phyloP scores from a whole-genome alignment of 2,329 filamentous ascomycete genomes.

The Beauveria medogensis region DNA sequence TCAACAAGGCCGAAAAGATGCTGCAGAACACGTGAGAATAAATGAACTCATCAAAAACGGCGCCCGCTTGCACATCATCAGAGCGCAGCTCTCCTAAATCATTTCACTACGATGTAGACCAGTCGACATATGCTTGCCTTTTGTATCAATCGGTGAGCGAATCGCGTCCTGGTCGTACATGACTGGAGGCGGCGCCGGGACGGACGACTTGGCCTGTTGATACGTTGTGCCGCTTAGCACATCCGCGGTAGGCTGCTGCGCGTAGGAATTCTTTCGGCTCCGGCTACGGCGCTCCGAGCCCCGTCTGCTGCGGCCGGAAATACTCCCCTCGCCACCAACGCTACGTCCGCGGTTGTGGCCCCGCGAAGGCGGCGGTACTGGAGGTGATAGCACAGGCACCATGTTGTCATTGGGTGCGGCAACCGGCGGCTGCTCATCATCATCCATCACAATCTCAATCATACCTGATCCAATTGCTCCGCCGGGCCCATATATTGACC shows the following conservation, averaged over 20 bases:
- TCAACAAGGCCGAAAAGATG: not conserved
- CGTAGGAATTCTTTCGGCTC: conserved; percentile 35
- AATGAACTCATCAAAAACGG: not conserved
- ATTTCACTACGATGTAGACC: conserved; percentile 48
- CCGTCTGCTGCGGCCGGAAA: conserved; percentile 47
- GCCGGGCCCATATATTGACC: conserved; percentile 31
- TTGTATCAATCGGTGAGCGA: conserved; percentile 25
- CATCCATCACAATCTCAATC: conserved; percentile 61
- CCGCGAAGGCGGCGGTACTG: conserved; percentile 31
- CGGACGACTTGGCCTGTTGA: not conserved
- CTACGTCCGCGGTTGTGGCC: conserved; percentile 51
- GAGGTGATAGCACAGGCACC: conserved; percentile 38
- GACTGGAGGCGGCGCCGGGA: conserved; percentile 23
- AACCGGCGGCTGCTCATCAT: conserved; percentile 35
- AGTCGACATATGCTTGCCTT: conserved; percentile 36
- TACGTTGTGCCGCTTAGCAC: conserved; percentile 6
- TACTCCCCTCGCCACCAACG: conserved; percentile 40
- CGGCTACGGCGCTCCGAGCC: conserved; percentile 54
- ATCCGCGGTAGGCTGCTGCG: not conserved
- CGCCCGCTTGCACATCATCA: not conserved
- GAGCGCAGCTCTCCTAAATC: conserved; percentile 31
- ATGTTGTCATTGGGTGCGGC: conserved; percentile 33
- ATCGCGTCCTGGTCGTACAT: conserved; percentile 30
- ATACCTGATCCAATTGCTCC: conserved; percentile 44
- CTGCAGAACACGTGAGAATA: not conserved